Conservation (phyloP, 768 basidiomycete species). For the Roridomyces roridus region DNA sequence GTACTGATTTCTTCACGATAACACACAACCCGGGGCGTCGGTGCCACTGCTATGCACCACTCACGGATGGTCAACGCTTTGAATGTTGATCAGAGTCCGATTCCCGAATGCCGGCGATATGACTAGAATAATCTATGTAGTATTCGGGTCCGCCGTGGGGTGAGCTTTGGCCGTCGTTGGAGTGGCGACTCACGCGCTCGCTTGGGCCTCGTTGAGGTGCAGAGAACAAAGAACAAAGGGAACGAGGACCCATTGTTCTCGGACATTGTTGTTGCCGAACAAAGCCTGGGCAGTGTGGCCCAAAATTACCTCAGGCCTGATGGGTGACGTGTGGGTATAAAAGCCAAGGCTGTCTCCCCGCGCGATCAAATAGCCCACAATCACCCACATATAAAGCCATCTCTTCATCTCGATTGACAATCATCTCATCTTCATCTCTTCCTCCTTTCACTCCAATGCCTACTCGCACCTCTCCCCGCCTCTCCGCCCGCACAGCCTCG, state of each 20-base stretch:
- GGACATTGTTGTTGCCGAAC: constrained; percentile 3
- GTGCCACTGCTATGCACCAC: too few species aligned
- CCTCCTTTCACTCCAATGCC: constrained; percentile 19
- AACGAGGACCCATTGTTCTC: constrained; percentile 20
- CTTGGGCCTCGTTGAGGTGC: not conserved
- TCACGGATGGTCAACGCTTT: too few species aligned
- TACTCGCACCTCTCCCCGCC: constrained; percentile 8
- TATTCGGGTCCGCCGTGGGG: not conserved
- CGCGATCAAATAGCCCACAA: constrained; percentile 6
- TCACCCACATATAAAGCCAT: constrained; percentile 26
- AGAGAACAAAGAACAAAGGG: constrained; percentile 11
- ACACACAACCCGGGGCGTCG: too few species aligned
- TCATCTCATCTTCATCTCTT: constrained; percentile 7
- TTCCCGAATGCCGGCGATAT: not conserved
- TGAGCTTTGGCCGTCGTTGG: not conserved
- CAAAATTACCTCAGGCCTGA: constrained; percentile 19
- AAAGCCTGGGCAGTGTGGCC: not conserved
- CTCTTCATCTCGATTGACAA: constrained; percentile 11
- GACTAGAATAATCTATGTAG: too few species aligned
- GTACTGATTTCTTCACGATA: too few species aligned
- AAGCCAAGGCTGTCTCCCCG: not conserved
- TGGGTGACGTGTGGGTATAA: constrained; percentile 21
- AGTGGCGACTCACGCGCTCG: too few species aligned
- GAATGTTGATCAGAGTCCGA: not conserved
- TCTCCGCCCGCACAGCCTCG: not conserved